Evolutionary conservation across 805 yeast genomes (phyloP).

Genomic region (Cyberlindnera subsufficiens): DNA sequence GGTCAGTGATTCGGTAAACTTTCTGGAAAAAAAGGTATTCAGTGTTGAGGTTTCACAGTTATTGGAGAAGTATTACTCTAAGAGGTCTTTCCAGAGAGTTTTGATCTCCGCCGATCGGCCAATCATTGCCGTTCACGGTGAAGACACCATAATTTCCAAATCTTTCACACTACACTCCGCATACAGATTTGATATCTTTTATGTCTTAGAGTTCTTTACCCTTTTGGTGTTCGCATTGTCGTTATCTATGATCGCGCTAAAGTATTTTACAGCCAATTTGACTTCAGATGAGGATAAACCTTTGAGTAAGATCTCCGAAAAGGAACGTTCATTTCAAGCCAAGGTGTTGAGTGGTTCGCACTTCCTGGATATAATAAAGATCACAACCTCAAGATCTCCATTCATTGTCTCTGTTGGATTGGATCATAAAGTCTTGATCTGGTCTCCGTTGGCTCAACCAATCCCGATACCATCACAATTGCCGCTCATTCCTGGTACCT

Average conservation of each 20-base stretch:
- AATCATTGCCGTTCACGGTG: slow-evolving; percentile 11
- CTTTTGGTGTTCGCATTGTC: slow-evolving; percentile 47
- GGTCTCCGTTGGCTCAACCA: slow-evolving; percentile 61
- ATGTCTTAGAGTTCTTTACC: slow-evolving; percentile 50
- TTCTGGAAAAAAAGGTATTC: slow-evolving; percentile 16
- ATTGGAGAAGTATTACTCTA: slow-evolving; percentile 2
- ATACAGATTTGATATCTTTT: slow-evolving; percentile 43
- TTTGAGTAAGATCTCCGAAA: slow-evolving; percentile 8
- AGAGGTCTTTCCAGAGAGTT: slow-evolving; percentile 1
- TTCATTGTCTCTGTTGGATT: slow-evolving; percentile 67
- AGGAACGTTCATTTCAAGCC: slow-evolving; percentile 24
- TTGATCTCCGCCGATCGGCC: slow-evolving; percentile 25
- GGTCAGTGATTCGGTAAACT: slow-evolving; percentile 5
- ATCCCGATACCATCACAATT: slow-evolving; percentile 40
- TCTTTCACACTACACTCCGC: slow-evolving; percentile 22
- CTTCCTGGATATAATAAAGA: slow-evolving; percentile 53
- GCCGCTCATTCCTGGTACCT: slow-evolving; percentile 37
- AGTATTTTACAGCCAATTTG: slow-evolving; percentile 26
- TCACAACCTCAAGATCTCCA: slow-evolving; percentile 54
- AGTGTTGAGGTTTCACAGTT: slow-evolving; percentile 14
- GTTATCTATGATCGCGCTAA: slow-evolving; percentile 39
- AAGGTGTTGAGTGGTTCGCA: slow-evolving; percentile 48
- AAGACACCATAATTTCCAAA: neutral
- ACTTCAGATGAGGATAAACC: slow-evolving; percentile 15
- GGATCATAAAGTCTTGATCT: slow-evolving; percentile 64